Conservation (phyloP, 768 basidiomycete species). For the Calocybe cyanea region DNA sequence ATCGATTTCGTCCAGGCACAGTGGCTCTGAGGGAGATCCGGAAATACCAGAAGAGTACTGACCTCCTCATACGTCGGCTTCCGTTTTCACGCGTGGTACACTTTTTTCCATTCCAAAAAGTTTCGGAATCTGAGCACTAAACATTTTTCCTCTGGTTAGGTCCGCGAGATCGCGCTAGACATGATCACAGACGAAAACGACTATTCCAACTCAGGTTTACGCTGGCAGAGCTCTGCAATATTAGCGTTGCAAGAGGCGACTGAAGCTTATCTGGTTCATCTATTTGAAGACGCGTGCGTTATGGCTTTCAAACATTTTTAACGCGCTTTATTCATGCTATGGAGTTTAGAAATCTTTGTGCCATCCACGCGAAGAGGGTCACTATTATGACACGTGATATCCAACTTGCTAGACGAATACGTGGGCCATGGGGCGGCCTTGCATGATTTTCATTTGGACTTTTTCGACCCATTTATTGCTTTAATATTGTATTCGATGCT, state of each 20-base stretch:
- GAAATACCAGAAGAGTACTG: conserved; percentile 92
- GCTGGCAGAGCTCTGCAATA: conserved; percentile 96
- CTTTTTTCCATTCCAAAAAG: conserved; percentile 12
- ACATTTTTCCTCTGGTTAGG: conserved; percentile 61
- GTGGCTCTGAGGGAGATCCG: conserved; percentile 89
- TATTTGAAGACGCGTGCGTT: conserved; percentile 98
- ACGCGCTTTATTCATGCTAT: conserved; percentile 5
- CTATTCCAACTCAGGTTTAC: conserved; percentile 54
- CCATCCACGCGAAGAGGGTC: conserved; percentile 96
- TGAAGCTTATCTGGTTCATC: conserved; percentile 90
- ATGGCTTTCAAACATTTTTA: not conserved
- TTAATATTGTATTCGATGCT: conserved; percentile 5
- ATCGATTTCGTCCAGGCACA: conserved; percentile 85
- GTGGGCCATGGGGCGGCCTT: conserved; percentile 83
- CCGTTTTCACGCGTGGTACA: conserved; percentile 91
- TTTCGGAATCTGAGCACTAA: not conserved
- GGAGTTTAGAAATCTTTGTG: conserved; percentile 80
- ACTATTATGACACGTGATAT: conserved; percentile 98
- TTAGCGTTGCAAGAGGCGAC: conserved; percentile 95
- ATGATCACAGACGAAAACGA: conserved; percentile 78
- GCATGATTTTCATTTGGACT: conserved; percentile 31
- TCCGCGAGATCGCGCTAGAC: conserved; percentile 91
- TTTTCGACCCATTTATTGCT: conserved; percentile 1
- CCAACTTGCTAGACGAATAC: conserved; percentile 91
- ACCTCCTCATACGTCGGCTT: conserved; percentile 80